Conservation (phyloP, 345 rosid species). For the Eucalyptus globulus region DNA sequence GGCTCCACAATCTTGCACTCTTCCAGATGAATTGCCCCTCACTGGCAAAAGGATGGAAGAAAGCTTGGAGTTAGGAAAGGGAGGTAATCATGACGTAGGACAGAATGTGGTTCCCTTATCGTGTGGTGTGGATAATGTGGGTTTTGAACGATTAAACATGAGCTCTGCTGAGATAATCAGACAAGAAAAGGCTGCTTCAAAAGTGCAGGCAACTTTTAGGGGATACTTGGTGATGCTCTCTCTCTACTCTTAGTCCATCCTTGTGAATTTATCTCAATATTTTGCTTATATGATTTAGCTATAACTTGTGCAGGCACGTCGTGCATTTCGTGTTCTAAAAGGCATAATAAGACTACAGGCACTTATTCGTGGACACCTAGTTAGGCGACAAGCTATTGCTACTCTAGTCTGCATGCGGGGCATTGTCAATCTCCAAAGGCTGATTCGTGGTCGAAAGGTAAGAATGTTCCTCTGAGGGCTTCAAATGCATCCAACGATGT, state of each 20-base stretch:
- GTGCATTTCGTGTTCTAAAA: conserved; percentile 11
- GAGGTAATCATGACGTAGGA: background rate
- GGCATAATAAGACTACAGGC: conserved; percentile 36
- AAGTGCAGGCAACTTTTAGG: conserved; percentile 4
- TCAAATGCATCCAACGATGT: background rate
- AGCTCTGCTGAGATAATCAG: background rate
- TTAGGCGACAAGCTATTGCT: conserved; percentile 22
- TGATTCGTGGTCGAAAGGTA: background rate
- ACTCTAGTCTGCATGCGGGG: conserved; percentile 3
- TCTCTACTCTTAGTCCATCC: background rate
- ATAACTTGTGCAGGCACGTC: background rate
- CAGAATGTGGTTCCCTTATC: background rate
- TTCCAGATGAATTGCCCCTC: background rate
- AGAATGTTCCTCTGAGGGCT: background rate
- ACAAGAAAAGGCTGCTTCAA: background rate
- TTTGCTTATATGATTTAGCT: background rate
- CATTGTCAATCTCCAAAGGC: background rate
- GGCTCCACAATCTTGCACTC: background rate
- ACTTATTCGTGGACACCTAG: conserved; percentile 30
- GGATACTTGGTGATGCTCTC: conserved; percentile 3
- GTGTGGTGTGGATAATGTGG: background rate
- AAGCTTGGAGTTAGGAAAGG: background rate
- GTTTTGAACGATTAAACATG: background rate
- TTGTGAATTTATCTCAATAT: background rate
- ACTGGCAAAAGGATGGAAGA: background rate